These are phyloP conservation scores for Plantago coronopus DNA, from an alignment of 305 asterid species.

Conservation along the genomic window DNA sequence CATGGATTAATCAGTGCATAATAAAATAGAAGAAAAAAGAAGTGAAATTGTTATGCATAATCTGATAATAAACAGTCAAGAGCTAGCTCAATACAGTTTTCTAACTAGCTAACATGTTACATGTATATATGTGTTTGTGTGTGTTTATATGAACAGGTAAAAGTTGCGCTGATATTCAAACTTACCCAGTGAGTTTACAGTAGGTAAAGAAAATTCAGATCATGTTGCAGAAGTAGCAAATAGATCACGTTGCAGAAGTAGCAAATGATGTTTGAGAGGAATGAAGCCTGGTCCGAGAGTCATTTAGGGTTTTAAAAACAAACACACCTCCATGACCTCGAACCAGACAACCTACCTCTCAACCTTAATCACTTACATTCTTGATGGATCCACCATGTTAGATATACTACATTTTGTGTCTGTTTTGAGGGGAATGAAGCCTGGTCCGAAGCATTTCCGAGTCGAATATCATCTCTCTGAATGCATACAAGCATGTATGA, in stretches of 20 bases:
- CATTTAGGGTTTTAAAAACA: slow-evolving; percentile 23
- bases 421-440: slow-evolving; percentile 76
- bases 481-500: background rate
- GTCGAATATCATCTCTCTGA: background rate
- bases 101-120: too few relatives aligned
- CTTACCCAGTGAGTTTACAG: background rate
- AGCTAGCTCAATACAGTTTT: too few relatives aligned
- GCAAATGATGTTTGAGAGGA: slow-evolving; percentile 45
- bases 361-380: slow-evolving; percentile 30
- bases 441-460: slow-evolving; percentile 58
- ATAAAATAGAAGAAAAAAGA: too few relatives aligned
- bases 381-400: background rate
- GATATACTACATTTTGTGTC: too few relatives aligned
- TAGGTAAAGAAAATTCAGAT: background rate
- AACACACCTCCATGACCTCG: slow-evolving; percentile 42
- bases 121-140: too few relatives aligned
- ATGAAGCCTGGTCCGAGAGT: slow-evolving; percentile 71
- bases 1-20: too few relatives aligned
- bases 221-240: too few relatives aligned
- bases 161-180: background rate
- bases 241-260: background rate
- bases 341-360: slow-evolving; percentile 54
- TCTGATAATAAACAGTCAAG: too few relatives aligned
- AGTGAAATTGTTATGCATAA: too few relatives aligned
- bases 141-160: too few relatives aligned